Conservation (phyloP, 345 rosid species). For the Brassica carinata region DNA sequence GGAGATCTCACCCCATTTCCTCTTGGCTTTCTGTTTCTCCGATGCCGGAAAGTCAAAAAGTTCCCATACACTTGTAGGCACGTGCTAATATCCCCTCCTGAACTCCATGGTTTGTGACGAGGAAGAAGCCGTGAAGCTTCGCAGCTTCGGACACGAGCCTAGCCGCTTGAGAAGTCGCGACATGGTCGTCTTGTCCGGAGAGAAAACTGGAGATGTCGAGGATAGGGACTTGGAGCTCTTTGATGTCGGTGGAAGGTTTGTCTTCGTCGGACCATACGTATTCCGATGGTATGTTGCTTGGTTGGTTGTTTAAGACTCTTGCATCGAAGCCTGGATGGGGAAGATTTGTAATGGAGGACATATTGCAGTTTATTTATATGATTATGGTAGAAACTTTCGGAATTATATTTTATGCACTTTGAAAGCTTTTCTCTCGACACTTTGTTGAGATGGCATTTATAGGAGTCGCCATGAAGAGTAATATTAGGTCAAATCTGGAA, state of each 20-base stretch:
- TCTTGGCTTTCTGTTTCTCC: conserved; percentile 7
- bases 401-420: not conserved
- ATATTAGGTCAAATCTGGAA: not conserved
- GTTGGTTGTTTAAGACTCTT: not conserved
- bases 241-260: conserved; percentile 5
- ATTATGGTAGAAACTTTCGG: not conserved
- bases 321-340: not conserved
- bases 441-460: not conserved
- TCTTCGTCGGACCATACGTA: conserved; percentile 1
- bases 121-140: conserved; percentile 5
- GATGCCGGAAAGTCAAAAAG: not conserved
- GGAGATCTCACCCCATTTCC: conserved; percentile 2
- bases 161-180: not conserved
- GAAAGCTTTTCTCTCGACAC: not conserved
- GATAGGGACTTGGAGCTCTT: conserved; percentile 4
- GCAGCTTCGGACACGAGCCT: conserved; percentile 4
- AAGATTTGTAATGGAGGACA: not conserved
- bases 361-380: not conserved
- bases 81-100: not conserved
- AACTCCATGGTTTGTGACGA: conserved; percentile 3
- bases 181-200: not conserved
- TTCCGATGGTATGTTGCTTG: conserved; percentile 9
- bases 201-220: conserved; percentile 1
- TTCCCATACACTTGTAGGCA: conserved; percentile 1
- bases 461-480: not conserved